phyloP scores from a whole-genome alignment of 1,284 basidiomycete genomes.

The Exobasidium rhododendri region DNA sequence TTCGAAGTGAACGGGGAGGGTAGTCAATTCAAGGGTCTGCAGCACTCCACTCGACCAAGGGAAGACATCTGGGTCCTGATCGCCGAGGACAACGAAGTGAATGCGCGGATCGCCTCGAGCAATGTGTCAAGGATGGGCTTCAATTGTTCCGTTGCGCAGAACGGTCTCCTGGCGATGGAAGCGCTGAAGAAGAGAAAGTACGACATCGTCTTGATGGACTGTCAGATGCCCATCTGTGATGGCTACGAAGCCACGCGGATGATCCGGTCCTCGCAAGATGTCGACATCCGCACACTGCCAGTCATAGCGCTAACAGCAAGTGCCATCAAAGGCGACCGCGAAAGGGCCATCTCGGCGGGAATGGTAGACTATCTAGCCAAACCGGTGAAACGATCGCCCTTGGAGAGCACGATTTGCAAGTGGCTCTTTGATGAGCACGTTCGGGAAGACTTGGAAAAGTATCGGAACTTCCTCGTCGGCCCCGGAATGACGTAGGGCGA shows the following conservation, averaged over 20 bases:
- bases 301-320: slow-evolving; percentile 49
- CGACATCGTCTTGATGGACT: too few relatives aligned
- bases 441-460: slow-evolving; percentile 36
- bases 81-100: slow-evolving; percentile 50
- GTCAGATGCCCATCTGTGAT: slow-evolving; percentile 47
- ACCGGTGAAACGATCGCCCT: slow-evolving; percentile 41
- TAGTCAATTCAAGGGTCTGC: slow-evolving; percentile 31
- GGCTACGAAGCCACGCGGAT: slow-evolving; percentile 44
- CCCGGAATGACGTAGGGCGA: too few relatives aligned
- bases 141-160: slow-evolving; percentile 42
- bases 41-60: slow-evolving; percentile 44
- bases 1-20: not conserved
- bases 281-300: slow-evolving; percentile 37
- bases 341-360: slow-evolving; percentile 41
- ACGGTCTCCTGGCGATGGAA: slow-evolving; percentile 43
- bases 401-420: slow-evolving; percentile 40
- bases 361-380: slow-evolving; percentile 50
- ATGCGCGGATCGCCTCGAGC: slow-evolving; percentile 46
- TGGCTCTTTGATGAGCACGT: slow-evolving; percentile 44
- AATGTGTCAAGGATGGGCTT: slow-evolving; percentile 50
- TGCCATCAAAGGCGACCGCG: slow-evolving; percentile 45
- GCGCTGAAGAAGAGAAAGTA: slow-evolving; percentile 35
- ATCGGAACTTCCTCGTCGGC: too few relatives aligned
- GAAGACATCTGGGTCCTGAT: too few relatives aligned
- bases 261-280: slow-evolving; percentile 34